These are phyloP conservation scores for Mariannaea elegans DNA, from an alignment of 2,329 filamentous ascomycete species.

Conservation along the genomic window DNA sequence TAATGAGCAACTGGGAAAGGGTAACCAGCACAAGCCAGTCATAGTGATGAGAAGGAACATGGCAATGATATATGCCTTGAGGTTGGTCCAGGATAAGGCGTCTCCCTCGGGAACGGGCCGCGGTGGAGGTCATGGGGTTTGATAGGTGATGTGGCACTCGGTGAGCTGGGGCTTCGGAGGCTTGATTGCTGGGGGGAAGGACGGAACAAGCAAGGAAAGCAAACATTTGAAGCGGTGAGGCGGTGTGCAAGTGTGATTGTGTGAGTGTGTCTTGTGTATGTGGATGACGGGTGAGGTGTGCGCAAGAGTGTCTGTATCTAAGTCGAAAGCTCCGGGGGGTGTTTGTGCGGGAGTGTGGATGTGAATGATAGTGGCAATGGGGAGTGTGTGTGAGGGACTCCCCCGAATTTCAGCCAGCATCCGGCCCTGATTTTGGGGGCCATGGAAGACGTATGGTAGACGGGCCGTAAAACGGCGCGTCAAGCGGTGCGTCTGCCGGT, in stretches of 20 bases:
- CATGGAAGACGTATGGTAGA: slow-evolving; percentile 38
- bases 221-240: slow-evolving; percentile 33
- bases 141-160: slow-evolving; percentile 40
- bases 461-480: slow-evolving; percentile 35
- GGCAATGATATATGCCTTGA: slow-evolving; percentile 32
- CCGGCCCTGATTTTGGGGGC: slow-evolving; percentile 31
- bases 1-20: slow-evolving; percentile 13
- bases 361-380: slow-evolving; percentile 1
- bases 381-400: neutral
- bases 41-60: slow-evolving; percentile 11
- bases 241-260: slow-evolving; percentile 37
- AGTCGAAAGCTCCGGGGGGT: slow-evolving; percentile 10
- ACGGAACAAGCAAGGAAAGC: slow-evolving; percentile 26
- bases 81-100: slow-evolving; percentile 22
- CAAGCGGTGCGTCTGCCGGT: slow-evolving; percentile 16
- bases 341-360: slow-evolving; percentile 26
- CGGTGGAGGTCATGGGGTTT: slow-evolving; percentile 38
- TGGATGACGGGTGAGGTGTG: slow-evolving; percentile 31
- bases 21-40: slow-evolving; percentile 7
- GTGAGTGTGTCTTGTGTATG: slow-evolving; percentile 33
- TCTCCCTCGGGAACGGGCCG: slow-evolving; percentile 31
- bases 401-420: slow-evolving; percentile 29
- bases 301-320: slow-evolving; percentile 16
- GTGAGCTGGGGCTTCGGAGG: slow-evolving; percentile 35
- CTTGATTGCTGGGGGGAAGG: slow-evolving; percentile 32